Evolutionary conservation across 1,284 basidiomycete species (phyloP), one percentile per base, ranked within the genome.

Genomic region (Hemileia vastatrix): DNA sequence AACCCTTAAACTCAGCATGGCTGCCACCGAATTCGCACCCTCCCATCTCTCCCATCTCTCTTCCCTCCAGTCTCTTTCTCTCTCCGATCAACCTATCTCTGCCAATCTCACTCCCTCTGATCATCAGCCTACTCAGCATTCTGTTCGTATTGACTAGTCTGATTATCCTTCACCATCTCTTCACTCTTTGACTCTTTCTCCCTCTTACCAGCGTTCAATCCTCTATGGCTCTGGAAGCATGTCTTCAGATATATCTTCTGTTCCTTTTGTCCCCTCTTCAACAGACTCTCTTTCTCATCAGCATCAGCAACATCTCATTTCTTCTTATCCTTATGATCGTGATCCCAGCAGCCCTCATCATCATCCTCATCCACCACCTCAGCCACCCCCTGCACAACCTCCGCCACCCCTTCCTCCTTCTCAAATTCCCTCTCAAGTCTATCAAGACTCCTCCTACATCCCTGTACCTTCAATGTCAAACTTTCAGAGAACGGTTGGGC

Each of bases 401-500:
- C n/a, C n/a, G n/a, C n/a, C n/a, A n/a, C n/a, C n/a, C n/a, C n/a
- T n/a, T n/a, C n/a, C n/a, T n/a, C n/a, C n/a, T n/a, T n/a, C n/a
- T n/a, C n/a, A n/a, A n/a, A 54, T 49, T 43, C 48, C 49, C 40
- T 8, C 54, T 27, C 53, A 63, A 32, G 60, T 43, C 24, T 32
- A 52, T 3, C 53, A 45, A 24, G 24, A 47, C 19, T 33, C 52
- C n/a, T 50, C 24, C 24, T 48, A 54, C 31, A 33, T 56, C 6
- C 19, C 53, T 36, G 60, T 45, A 18, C 60, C 60, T 11, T 63
- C 60, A 31, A 33, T 63, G 31, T 63, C 60, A 50, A 63, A 63
- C 18, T 63, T 63, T 33, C 53, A 63, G 47, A 52, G 60, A 49
- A 53, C 60, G 40, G 60, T 63, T 31, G 50, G 60, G 55, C n/a